Evolutionary conservation across 2,329 filamentous ascomycete species (phyloP).

Genomic region (Scedosporium boydii): DNA sequence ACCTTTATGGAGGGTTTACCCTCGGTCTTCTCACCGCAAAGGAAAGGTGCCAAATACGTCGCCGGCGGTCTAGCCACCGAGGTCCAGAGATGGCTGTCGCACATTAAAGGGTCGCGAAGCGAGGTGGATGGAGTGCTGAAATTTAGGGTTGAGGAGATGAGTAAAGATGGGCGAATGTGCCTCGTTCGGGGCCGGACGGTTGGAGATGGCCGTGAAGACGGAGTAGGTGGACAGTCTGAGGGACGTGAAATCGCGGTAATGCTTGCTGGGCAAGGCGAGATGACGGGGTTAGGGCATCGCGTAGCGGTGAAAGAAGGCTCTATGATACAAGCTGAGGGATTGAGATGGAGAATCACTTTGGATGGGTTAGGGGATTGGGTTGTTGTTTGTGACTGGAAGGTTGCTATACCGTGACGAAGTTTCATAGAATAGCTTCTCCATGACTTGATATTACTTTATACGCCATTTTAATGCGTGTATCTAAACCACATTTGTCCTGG

Average conservation of each 20-base stretch:
- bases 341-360: slow-evolving; percentile 2
- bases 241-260: slow-evolving; percentile 3
- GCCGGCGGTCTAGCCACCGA: slow-evolving; percentile 26
- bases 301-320: neutral
- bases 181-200: slow-evolving; percentile 1
- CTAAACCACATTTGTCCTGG: too few species aligned
- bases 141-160: slow-evolving; percentile 1
- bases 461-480: too few species aligned
- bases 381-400: slow-evolving; percentile 6
- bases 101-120: slow-evolving; percentile 14
- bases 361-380: slow-evolving; percentile 2
- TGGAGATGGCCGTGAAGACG: neutral
- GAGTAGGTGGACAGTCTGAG: neutral
- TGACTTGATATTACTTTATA: too few species aligned
- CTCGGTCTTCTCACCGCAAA: slow-evolving; percentile 25
- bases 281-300: neutral
- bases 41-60: slow-evolving; percentile 23
- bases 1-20: slow-evolving; percentile 12
- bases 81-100: slow-evolving; percentile 30
- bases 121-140: neutral
- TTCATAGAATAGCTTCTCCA: neutral
- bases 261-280: slow-evolving; percentile 2
- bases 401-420: neutral
- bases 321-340: neutral
- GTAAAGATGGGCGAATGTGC: slow-evolving; percentile 4